Percentiles rank a stretch among this genome's conserved stretches.
Conservation (phyloP, 2,329 filamentous ascomycete genomes). For the Penicillium sp. region DNA sequence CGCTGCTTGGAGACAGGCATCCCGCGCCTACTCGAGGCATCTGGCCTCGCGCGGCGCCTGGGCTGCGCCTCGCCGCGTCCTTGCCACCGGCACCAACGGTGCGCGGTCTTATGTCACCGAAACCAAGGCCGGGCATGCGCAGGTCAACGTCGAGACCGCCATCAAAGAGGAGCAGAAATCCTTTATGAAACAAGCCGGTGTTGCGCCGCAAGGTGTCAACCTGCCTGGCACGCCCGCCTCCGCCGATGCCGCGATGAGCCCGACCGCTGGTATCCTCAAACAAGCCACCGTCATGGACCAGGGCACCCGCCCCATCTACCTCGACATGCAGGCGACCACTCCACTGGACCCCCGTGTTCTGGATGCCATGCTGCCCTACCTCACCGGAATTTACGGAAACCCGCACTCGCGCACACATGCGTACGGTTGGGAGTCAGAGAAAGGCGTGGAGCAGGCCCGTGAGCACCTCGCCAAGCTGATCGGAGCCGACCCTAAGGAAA, state of each 20-base stretch:
- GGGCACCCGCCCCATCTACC: slow-evolving; percentile 89
- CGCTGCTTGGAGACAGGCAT: slow-evolving; percentile 70
- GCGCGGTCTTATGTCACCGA: slow-evolving; percentile 75
- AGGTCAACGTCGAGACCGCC: slow-evolving; percentile 76
- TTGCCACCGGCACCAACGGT: slow-evolving; percentile 30
- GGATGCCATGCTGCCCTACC: slow-evolving; percentile 94
- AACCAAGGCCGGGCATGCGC: slow-evolving; percentile 65
- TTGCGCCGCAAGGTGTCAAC: slow-evolving; percentile 55
- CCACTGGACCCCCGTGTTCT: slow-evolving; percentile 91
- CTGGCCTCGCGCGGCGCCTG: slow-evolving; percentile 43
- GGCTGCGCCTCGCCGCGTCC: slow-evolving; percentile 42
- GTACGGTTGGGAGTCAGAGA: slow-evolving; percentile 98
- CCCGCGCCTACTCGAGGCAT: slow-evolving; percentile 56
- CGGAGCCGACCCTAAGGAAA: slow-evolving; percentile 93
- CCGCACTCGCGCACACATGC: slow-evolving; percentile 96
- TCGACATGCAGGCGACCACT: slow-evolving; percentile 97
- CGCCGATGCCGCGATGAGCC: slow-evolving; percentile 70
- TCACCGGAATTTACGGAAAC: slow-evolving; percentile 91
- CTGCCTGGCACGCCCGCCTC: slow-evolving; percentile 59
- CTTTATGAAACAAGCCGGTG: slow-evolving; percentile 61
- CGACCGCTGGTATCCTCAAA: slow-evolving; percentile 79
- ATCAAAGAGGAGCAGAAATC: slow-evolving; percentile 84
- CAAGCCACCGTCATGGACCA: slow-evolving; percentile 91
- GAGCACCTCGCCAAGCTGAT: slow-evolving; percentile 80
- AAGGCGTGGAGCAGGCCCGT: slow-evolving; percentile 83